Base-by-base conservation (phyloP, 2,329 filamentous ascomycete genomes). In the Diplodia mutila region DNA sequence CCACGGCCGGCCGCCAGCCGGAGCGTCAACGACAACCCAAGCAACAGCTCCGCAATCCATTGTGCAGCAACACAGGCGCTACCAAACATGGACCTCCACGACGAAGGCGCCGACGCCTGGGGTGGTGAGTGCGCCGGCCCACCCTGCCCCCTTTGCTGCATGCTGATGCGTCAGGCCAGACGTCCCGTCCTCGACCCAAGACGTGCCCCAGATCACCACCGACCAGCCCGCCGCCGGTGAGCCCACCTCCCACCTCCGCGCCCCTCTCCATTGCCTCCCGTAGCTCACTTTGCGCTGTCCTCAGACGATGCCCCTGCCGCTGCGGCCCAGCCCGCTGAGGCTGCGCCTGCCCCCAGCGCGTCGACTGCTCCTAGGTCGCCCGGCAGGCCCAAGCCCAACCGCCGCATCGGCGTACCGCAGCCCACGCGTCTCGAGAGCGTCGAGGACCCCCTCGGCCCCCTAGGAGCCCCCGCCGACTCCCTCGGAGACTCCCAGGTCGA, bases 381-480 rank as follows among this genome's bases (percentile, higher is more conserved):
- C 55, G 84, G 80, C 52, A 83, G 67, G 46, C 80, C 80, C n/a
- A 67, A 64, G 66, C 57, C 66, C 18, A 64, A 55, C 57, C 81
- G 83, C 66, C 84, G 86, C 69, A 86, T 87, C 75, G 83, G 93
- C 75, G 89, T 90, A 72, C 89, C 90, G 68, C 91, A 94, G 76
- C 87, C 90, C 34, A 93, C 91, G 55, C 90, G 89, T 65, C 89
- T 94, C 69, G 89, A 94, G 80, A 90, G 90, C 69, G 90, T 92
- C 72, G 91, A 93, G 76, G 84, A 87, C 73, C 90, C 91, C 67
- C 86, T 94, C 54, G 92, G 92, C 1, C 92, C 92, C 25, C 83
- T 96, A 63, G 92, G 92, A 68, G 90, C 89, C 65, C 79, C 90
- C 32, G 86, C 87, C 63, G 85, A 85, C 68, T 81, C 80, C 29